Conservation (phyloP, 2,329 filamentous ascomycete genomes). For the Claviceps sp. region DNA sequence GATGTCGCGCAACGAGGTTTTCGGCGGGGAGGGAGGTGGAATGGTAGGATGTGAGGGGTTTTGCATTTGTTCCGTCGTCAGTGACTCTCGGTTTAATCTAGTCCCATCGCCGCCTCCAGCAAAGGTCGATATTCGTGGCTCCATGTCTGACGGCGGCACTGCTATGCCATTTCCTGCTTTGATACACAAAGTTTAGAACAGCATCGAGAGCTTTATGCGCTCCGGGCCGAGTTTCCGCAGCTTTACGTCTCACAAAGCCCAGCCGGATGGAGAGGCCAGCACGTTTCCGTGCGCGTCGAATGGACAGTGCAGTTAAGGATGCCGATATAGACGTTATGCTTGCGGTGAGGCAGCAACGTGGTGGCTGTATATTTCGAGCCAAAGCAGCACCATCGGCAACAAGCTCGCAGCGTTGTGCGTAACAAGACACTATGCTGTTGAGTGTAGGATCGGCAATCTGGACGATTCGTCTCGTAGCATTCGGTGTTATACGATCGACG, state of each 20-base stretch:
- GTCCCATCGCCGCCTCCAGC: conserved; percentile 22
- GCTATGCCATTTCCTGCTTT: conserved; percentile 30
- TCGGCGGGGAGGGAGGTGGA: conserved; percentile 11
- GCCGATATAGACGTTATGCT: neutral
- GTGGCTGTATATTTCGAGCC: neutral
- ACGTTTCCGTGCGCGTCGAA: neutral
- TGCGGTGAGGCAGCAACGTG: neutral
- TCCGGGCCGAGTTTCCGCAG: neutral
- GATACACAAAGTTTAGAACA: conserved; percentile 12
- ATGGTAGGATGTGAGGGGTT: conserved; percentile 4
- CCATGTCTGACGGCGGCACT: conserved; percentile 31
- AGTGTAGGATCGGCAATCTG: neutral
- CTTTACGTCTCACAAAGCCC: neutral
- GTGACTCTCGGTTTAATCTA: conserved; percentile 18
- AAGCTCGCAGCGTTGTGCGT: neutral
- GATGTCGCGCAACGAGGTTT: neutral
- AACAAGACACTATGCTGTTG: neutral
- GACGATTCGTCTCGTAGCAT: neutral
- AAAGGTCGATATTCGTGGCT: conserved; percentile 19
- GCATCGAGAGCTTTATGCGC: conserved; percentile 15
- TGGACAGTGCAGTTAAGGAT: neutral
- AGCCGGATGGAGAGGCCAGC: neutral
- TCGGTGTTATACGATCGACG: neutral
- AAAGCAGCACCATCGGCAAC: neutral
- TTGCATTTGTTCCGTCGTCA: conserved; percentile 12